Evolutionary conservation across 257 asterid genomes (phyloP), one percentile per base, ranked within the genome.

Genomic region (Solanum appendiculatum): DNA sequence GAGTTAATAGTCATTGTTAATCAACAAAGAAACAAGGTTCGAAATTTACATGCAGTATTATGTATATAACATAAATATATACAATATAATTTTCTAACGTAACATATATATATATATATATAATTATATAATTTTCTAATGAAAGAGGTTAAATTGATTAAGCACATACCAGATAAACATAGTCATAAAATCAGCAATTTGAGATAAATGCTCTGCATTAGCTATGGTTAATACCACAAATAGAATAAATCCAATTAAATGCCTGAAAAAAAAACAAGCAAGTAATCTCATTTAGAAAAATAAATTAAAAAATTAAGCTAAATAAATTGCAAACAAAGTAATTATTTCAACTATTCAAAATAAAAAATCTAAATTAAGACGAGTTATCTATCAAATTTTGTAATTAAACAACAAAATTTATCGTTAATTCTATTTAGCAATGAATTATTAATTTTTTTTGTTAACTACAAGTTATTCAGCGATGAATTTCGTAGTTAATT

Each of bases 221-320:
- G 94, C 94, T 4, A 92, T 89, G 46, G 98, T 94, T 89, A 97
- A 90, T 70, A 95, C 97, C 89, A 96, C 86, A 84, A 97, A 95
- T 23, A 97, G 83, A 58, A 90, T 54, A 86, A 97, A 97, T 69
- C 99, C 99, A 88, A 96, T 88, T 44, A 97, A 92, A 92, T 97
- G 99, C 91, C 99, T 97, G 96, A 91, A 89, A 64, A 56, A 51
- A 37, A 4, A 36, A 37, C 2, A 66, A 66, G 6, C 14, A 70
- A 33, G 15, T 66, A 66, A 70, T 70, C 44, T 0, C 3, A 33
- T 33, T 70, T 70, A 56, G 13, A 23, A 56, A 37, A 37, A 64
- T 16, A 40, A 25, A 39, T 75, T n/a, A 4, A 39, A 25, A 60
- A 63, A 0, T 9, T 23, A 3, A 37, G 36, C 36, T n/a, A 39